Percentiles rank a stretch among this genome's conserved stretches.
These are phyloP conservation scores for Leccinellum rugosiceps DNA, from an alignment of 768 basidiomycete species.

Conservation along the genomic window DNA sequence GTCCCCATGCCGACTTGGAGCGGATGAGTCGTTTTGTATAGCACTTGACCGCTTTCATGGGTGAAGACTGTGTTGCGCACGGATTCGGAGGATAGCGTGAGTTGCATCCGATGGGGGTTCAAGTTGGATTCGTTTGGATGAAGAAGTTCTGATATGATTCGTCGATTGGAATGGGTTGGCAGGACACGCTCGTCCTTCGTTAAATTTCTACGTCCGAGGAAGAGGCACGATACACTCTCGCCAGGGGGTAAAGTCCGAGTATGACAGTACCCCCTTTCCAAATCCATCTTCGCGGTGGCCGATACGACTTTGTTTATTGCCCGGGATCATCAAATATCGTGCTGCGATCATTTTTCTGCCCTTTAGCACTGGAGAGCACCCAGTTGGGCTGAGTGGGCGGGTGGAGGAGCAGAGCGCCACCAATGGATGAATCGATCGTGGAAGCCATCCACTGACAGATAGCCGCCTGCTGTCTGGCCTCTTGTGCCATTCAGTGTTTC, in stretches of 20 bases:
- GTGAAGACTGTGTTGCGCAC: slow-evolving; percentile 26
- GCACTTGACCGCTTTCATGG: slow-evolving; percentile 23
- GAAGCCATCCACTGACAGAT: not conserved
- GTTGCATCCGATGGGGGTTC: slow-evolving; percentile 14
- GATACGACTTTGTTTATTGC: no score
- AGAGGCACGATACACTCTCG: no score
- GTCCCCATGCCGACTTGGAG: slow-evolving; percentile 5
- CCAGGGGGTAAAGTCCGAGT: not conserved
- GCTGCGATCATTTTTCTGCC: no score
- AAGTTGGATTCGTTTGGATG: not conserved
- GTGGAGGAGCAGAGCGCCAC: not conserved
- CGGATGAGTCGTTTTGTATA: slow-evolving; percentile 30
- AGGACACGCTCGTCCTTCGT: not conserved
- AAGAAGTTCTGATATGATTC: not conserved
- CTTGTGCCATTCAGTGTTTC: no score
- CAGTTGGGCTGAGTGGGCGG: not conserved
- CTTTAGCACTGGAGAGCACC: no score
- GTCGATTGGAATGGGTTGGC: no score
- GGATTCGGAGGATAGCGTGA: slow-evolving; percentile 20
- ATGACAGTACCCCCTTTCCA: no score
- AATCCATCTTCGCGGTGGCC: no score
- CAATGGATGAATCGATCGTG: not conserved
- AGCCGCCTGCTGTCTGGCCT: not conserved
- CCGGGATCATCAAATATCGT: no score
- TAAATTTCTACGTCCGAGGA: not conserved